Base-by-base conservation (phyloP, 306 rosid species). In the Elaeagnus macrophylla region DNA sequence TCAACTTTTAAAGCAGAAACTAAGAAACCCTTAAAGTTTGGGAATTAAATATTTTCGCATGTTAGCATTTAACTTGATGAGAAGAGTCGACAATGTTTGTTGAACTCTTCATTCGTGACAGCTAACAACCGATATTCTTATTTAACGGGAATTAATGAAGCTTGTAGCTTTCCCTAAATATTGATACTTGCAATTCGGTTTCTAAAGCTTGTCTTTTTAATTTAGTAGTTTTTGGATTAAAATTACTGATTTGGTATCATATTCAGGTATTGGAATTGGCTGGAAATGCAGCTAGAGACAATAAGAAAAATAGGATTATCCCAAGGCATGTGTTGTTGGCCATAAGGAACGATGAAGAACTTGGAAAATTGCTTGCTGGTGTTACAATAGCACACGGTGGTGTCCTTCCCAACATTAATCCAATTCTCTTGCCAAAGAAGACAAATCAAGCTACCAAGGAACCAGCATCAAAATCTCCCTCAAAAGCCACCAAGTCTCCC, bases 201-300 rank as follows among this genome's bases (percentile, higher is more conserved):
- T 2, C 32, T 25, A 25, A 25, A 25, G 32, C n/a, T 25, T 25
- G 4, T 25, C 32, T 25, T 25, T 25, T 25, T 25, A 25, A 2
- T 25, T 25, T 25, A 25, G 32, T 25, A 25, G 4, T 18, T 48
- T 5, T 10, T 0, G 19, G 16, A 6, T 44, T 18, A 10, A 5
- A 13, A 32, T 42, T 51, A 9, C 10, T 25, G 11, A 9, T 15
- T 39, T 36, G 20, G n/a, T 25, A n/a, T 41, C 11, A 14, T 36
- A n/a, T 46, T 9, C 11, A 88, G 95, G 91, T 88, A 18, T 64
- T 88, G 68, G 95, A 88, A 25, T 72, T 88, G 70, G 97, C 97
- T 43, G 97, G 97, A 55, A 88, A 88, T 72, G 97, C 97, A 0
- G 97, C 97, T 1, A 63, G 97, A 6, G 97, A 88, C 39, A 88